phyloP scores from a whole-genome alignment of 2,329 filamentous ascomycete genomes.

The Aspergillus versicolor region DNA sequence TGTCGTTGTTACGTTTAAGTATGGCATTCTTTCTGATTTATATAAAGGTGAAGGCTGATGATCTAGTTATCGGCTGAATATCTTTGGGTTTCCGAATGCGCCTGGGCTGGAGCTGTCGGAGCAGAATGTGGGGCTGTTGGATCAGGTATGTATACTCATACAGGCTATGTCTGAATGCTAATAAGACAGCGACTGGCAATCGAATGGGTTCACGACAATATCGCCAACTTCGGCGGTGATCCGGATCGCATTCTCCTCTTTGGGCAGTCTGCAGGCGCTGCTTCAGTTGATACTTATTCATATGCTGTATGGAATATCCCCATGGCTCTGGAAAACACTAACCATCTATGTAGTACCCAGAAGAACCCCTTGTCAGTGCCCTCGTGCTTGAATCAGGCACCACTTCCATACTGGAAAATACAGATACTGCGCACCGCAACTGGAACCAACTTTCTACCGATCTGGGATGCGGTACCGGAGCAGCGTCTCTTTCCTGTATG shows the following conservation, averaged over 20 bases:
- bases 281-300: slow-evolving; percentile 5
- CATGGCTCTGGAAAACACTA: neutral
- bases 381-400: neutral
- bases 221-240: slow-evolving; percentile 12
- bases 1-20: slow-evolving; percentile 22
- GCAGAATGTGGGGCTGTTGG: slow-evolving; percentile 19
- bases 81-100: slow-evolving; percentile 22
- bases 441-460: neutral
- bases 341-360: neutral
- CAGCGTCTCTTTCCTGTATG: neutral
- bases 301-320: neutral
- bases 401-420: neutral
- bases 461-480: neutral
- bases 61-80: slow-evolving; percentile 19
- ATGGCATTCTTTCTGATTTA: neutral
- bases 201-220: slow-evolving; percentile 13
- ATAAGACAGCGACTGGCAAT: neutral
- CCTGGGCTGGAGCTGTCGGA: slow-evolving; percentile 8
- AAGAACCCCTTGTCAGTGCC: neutral
- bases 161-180: neutral
- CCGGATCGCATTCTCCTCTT: slow-evolving; percentile 4
- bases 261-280: slow-evolving; percentile 12
- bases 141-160: slow-evolving; percentile 13
- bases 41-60: neutral
- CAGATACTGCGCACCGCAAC: neutral